A percentile compares a stretch with the other conserved stretches of the same genome.
These are phyloP conservation scores for Fragilariopsis cylindrus DNA, from an alignment of 108 stramenopile species.

Conservation along the genomic window DNA sequence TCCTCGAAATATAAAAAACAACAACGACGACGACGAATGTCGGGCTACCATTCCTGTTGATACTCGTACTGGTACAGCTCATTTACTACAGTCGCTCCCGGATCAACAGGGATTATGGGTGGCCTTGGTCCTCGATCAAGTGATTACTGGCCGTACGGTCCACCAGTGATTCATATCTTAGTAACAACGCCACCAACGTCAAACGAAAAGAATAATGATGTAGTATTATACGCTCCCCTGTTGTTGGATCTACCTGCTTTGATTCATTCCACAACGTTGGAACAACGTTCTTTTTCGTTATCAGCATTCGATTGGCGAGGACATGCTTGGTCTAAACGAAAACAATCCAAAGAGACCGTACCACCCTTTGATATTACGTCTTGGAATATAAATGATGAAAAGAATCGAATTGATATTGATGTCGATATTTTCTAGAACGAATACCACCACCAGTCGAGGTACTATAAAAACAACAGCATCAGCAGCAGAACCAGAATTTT, in stretches of 20 bases:
- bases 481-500: conserved; percentile 34
- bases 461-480: background rate
- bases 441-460: too few relatives aligned
- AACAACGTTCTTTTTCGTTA: background rate
- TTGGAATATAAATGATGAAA: conserved; percentile 26
- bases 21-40: conserved; percentile 45
- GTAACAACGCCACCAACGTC: conserved; percentile 19
- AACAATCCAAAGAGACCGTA: conserved; percentile 9
- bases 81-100: conserved; percentile 57
- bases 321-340: conserved; percentile 18
- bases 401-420: conserved; percentile 28
- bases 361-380: conserved; percentile 17
- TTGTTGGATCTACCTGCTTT: conserved; percentile 41
- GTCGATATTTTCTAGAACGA: conserved; percentile 26
- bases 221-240: conserved; percentile 28
- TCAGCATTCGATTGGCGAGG: conserved; percentile 19
- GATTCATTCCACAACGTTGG: conserved; percentile 21
- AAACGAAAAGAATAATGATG: too few relatives aligned
- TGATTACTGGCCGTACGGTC: conserved; percentile 52
- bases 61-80: conserved; percentile 1
- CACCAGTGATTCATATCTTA: conserved; percentile 49
- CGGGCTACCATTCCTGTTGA: conserved; percentile 42
- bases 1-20: background rate
- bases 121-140: conserved; percentile 48
- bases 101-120: conserved; percentile 53